phyloP scores from a whole-genome alignment of 139 green algal species.

The Tetradesmus lagerheimii region DNA sequence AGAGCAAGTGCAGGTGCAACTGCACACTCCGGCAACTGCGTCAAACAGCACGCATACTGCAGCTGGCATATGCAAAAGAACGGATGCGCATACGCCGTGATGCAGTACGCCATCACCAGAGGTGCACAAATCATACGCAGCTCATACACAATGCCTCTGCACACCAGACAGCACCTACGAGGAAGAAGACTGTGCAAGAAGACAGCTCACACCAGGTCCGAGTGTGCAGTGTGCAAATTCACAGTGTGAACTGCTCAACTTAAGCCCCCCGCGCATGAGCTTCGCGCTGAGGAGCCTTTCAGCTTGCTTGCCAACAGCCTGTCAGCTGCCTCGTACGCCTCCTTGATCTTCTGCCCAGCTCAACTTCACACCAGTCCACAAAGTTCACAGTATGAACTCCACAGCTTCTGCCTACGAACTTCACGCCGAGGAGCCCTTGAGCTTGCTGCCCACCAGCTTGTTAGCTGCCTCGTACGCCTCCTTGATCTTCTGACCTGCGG shows the following conservation, averaged over 20 bases:
- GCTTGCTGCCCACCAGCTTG: conserved; percentile 21
- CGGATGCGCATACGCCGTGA: too few relatives aligned
- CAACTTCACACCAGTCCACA: background rate
- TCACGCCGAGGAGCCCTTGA: background rate
- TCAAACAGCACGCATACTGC: too few relatives aligned
- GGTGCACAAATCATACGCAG: background rate
- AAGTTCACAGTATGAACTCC: too few relatives aligned
- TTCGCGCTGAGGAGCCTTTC: background rate
- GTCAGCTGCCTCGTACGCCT: conserved; percentile 33
- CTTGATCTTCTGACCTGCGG: conserved; percentile 31
- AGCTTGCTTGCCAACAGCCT: conserved; percentile 9
- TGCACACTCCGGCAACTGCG: background rate
- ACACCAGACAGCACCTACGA: background rate
- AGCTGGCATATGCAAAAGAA: too few relatives aligned
- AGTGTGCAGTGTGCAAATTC: background rate
- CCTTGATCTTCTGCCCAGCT: conserved; percentile 31
- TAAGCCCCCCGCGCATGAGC: too few relatives aligned
- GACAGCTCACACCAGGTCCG: too few relatives aligned
- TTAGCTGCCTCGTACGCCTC: conserved; percentile 34
- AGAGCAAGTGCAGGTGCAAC: background rate
- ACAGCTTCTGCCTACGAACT: too few relatives aligned
- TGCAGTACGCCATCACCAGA: background rate
- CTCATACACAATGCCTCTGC: background rate
- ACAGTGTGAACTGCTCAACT: too few relatives aligned
- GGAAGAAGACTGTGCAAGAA: too few relatives aligned